Base-by-base conservation (phyloP, 495 filamentous ascomycete genomes). In the Echria macrotheca region DNA sequence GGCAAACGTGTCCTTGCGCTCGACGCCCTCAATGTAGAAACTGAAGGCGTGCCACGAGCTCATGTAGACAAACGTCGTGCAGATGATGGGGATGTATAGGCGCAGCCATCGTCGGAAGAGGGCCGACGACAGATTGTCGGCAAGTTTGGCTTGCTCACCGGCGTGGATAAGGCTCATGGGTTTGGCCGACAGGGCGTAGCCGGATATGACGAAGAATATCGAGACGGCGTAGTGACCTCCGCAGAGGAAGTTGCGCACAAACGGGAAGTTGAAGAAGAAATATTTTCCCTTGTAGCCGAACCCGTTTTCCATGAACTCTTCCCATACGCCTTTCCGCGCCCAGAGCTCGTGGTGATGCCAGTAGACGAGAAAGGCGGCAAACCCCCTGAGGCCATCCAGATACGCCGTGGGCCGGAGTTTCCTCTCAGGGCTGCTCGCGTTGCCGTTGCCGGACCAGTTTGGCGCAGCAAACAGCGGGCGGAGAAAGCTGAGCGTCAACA, bases 211-310 rank as follows among this genome's bases (percentile, higher is more conserved):
- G 59, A 64, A 75, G 57, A 75, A 75, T 17, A 67, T 61, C 28
- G 75, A 69, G n/a, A 81, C 78, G 29, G 76, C 73, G 33, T 69
- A 70, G 54, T 76, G 74, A 0, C 73, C 75, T 11, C 75, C 76
- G 7, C 59, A 56, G 47, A 73, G 60, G 49, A 69, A 59, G 32
- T 52, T 57, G 44, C 69, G 69, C 28, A 73, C 52, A n/a, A 52
- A 49, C 8, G 65, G 66, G 0, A 72, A 61, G 11, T 65, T 46
- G 60, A 56, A 59, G 64, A 78, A 57, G 66, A 69, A 56, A 44
- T 74, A 57, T 54, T 60, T 49, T 46, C 55, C 55, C 42, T 50
- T 35, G 25, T 55, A 65, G 1, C 69, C 66, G 17, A 57, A 72
- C 32, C 54, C 60, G 22, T 57, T 53, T 50, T 69, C 66, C 28